Evolutionary conservation across 352 stramenopile genomes (phyloP).

Genomic region (Globisporangium okanoganense): DNA sequence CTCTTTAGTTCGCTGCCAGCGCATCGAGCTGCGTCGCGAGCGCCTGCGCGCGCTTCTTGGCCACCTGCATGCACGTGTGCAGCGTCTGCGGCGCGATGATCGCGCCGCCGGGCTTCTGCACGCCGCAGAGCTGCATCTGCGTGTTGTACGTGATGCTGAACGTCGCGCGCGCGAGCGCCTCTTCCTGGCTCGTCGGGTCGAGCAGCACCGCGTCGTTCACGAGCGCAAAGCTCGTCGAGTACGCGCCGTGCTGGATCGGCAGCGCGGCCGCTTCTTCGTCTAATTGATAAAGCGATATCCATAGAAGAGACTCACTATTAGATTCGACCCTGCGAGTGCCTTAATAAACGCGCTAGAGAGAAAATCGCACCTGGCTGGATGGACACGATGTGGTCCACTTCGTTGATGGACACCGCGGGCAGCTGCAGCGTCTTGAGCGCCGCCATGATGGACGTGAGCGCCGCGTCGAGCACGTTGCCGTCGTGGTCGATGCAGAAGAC

Average conservation of each 20-base stretch:
- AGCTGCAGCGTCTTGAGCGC: constrained; percentile 62
- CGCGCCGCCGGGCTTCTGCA: constrained; percentile 67
- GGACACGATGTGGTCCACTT: constrained; percentile 66
- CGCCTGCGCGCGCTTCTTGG: constrained; percentile 33
- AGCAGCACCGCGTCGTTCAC: constrained; percentile 54
- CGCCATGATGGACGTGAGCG: constrained; percentile 67
- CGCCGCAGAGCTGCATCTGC: constrained; percentile 50
- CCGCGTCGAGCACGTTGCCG: constrained; percentile 72
- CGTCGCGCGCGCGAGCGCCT: constrained; percentile 48
- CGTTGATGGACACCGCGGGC: constrained; percentile 57
- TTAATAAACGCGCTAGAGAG: neutral
- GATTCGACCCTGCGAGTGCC: neutral
- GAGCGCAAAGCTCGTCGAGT: constrained; percentile 63
- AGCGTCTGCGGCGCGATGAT: constrained; percentile 46
- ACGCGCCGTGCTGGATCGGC: constrained; percentile 53
- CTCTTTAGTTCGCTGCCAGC: neutral
- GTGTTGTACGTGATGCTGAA: constrained; percentile 71
- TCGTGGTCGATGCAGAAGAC: constrained; percentile 82
- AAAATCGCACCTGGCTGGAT: constrained; percentile 42
- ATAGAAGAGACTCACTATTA: neutral
- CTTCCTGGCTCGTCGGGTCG: constrained; percentile 71
- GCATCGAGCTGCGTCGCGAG: constrained; percentile 41
- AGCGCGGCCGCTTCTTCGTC: constrained; percentile 48
- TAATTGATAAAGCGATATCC: too few species aligned
- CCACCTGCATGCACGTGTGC: constrained; percentile 59